Base-by-base conservation (phyloP, 139 green algal species). In the Micractinium sp. region DNA sequence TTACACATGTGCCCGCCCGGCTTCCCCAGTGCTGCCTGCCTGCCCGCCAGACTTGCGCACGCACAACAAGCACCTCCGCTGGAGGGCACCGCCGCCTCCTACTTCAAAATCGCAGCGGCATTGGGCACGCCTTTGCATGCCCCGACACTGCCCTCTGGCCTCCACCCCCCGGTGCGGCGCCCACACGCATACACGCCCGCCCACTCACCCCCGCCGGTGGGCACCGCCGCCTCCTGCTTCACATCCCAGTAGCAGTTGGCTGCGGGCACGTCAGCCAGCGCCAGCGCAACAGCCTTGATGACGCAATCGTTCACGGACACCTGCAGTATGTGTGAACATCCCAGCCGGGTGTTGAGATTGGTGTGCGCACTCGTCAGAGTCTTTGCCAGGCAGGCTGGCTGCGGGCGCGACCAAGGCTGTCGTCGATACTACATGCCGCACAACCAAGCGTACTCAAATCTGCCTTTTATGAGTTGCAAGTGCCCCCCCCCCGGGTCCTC, bases 291-390 rank as follows among this genome's bases (percentile, higher is more conserved):
- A 1, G 98, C 98, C 75, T 96, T 96, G 66, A 99, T 85, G 22
- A 99, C 92, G 81, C 97, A 98, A 91, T 99, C 97, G 86, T 99
- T 99, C 19, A 99, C 93, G 0, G 94, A 98, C 27, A 98, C 90
- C 93, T 97, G 90, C 19, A 36, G 22, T 27, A 25, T 4, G 14
- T 36, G 12, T 7, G 47, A 39, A 12, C 0, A 39, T 93, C 29
- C 74, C 41, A 5, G n/a, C 85, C 85, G 22, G 36, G 90, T 83
- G 35, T 90, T 56, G 12, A 90, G 33, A 41, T 66, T 33, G 47
- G 47, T 56, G n/a, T n/a, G n/a, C n/a, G 47, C 47, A 56, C 47
- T 56, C 9, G 47, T 56, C 7, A 56, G 47, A 56, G 9, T 56
- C 9, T 5, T 5, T 5, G 47, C 47, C 5, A 9, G 47, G 9